These are phyloP conservation scores for Telopea speciosissima DNA, from an alignment of 177 flowering plant genomes.

Conservation along the genomic window DNA sequence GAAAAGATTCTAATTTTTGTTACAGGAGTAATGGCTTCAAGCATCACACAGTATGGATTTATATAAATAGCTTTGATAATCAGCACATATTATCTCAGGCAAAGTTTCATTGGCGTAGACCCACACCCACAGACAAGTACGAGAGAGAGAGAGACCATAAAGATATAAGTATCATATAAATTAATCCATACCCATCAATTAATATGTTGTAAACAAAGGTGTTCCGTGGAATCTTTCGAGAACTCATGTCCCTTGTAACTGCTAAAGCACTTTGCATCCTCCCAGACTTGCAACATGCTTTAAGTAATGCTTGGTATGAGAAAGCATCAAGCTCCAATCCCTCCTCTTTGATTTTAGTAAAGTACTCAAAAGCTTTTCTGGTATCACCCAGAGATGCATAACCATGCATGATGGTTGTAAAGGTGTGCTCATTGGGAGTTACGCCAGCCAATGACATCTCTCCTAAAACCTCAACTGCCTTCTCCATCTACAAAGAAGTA, in stretches of 20 bases:
- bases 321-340: conserved; percentile 75
- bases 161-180: neutral
- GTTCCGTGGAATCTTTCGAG: conserved; percentile 69
- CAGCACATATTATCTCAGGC: too few relatives aligned
- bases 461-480: conserved; percentile 67
- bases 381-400: conserved; percentile 94
- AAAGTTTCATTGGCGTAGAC: too few relatives aligned
- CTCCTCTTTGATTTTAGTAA: conserved; percentile 70
- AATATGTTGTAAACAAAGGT: conserved; percentile 88
- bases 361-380: conserved; percentile 88
- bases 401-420: conserved; percentile 93
- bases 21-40: too few relatives aligned
- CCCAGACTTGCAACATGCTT: conserved; percentile 98
- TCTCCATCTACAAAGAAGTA: conserved; percentile 64
- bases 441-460: conserved; percentile 82
- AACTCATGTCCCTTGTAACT: conserved; percentile 87
- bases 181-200: conserved; percentile 79
- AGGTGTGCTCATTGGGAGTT: conserved; percentile 75
- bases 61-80: too few relatives aligned
- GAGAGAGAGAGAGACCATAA: too few relatives aligned
- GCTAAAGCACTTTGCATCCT: conserved; percentile 98
- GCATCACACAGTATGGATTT: too few relatives aligned
- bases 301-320: conserved; percentile 86
- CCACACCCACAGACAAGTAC: too few relatives aligned
- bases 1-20: too few relatives aligned